A percentile compares a stretch with the other conserved stretches of the same genome.
phyloP scores from a whole-genome alignment of 2,329 filamentous ascomycete genomes.

The Juglanconis juglandina region DNA sequence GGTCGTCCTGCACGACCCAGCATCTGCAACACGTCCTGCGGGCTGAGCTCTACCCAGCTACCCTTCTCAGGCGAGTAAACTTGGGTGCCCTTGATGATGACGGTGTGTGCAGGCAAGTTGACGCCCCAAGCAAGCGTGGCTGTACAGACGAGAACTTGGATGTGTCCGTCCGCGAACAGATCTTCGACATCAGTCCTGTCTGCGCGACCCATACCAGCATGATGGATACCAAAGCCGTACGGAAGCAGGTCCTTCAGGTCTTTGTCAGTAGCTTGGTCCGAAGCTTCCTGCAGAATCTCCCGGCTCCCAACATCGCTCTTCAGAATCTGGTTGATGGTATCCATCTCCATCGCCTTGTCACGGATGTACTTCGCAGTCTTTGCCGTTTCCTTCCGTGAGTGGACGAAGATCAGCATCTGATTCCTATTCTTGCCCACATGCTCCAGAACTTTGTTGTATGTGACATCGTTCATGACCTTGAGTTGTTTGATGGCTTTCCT shows the following conservation, averaged over 20 bases:
- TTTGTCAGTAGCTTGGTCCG: constrained; percentile 75
- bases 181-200: constrained; percentile 95
- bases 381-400: constrained; percentile 95
- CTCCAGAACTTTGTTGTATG: constrained; percentile 94
- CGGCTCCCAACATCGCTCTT: constrained; percentile 88
- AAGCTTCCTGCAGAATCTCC: constrained; percentile 82
- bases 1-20: constrained; percentile 93
- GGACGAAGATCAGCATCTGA: constrained; percentile 98
- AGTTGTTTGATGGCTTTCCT: constrained; percentile 98
- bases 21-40: constrained; percentile 98
- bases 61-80: constrained; percentile 98
- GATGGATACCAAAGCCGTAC: constrained; percentile 97
- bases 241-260: constrained; percentile 92
- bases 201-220: constrained; percentile 93
- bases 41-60: constrained; percentile 95
- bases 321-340: constrained; percentile 94
- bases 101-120: constrained; percentile 93
- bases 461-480: constrained; percentile 99
- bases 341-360: constrained; percentile 94
- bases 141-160: constrained; percentile 94
- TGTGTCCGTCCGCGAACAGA: constrained; percentile 83
- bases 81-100: constrained; percentile 98
- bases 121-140: constrained; percentile 99
- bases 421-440: constrained; percentile 90
- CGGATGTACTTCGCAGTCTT: constrained; percentile 96